Evolutionary conservation across 2,329 filamentous ascomycete species (phyloP).

Genomic region (Cladosporium sp.): DNA sequence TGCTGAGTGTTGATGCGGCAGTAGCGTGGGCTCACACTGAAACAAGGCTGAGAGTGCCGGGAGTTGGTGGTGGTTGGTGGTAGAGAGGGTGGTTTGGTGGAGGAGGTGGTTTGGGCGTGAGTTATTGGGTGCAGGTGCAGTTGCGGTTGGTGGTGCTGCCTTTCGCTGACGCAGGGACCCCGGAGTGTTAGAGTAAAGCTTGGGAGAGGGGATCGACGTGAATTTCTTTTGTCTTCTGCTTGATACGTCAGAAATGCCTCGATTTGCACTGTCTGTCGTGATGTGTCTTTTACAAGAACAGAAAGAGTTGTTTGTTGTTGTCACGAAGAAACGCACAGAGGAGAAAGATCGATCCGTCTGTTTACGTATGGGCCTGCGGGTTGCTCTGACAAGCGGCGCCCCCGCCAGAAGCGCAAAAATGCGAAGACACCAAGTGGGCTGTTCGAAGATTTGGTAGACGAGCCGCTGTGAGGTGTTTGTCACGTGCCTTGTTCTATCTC

Average conservation of each 20-base stretch:
- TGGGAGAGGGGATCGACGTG: conserved; percentile 3
- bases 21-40: background rate
- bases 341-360: conserved; percentile 9
- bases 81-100: background rate
- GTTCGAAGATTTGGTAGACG: background rate
- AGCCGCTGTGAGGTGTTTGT: background rate
- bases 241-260: background rate
- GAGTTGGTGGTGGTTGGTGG: background rate
- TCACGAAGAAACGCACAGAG: background rate
- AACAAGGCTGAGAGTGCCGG: conserved; percentile 15
- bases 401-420: conserved; percentile 14
- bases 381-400: conserved; percentile 8
- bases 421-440: conserved; percentile 12
- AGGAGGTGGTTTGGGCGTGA: background rate
- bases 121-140: conserved; percentile 5
- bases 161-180: conserved; percentile 19
- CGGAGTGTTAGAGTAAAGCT: conserved; percentile 2
- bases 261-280: background rate
- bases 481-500: background rate
- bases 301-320: conserved; percentile 1
- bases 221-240: background rate
- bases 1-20: background rate
- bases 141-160: conserved; percentile 11
- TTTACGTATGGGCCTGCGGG: conserved; percentile 10
- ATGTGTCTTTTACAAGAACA: background rate